phyloP scores from a whole-genome alignment of 495 filamentous ascomycete species.

The Mytilinidion resinicola region DNA sequence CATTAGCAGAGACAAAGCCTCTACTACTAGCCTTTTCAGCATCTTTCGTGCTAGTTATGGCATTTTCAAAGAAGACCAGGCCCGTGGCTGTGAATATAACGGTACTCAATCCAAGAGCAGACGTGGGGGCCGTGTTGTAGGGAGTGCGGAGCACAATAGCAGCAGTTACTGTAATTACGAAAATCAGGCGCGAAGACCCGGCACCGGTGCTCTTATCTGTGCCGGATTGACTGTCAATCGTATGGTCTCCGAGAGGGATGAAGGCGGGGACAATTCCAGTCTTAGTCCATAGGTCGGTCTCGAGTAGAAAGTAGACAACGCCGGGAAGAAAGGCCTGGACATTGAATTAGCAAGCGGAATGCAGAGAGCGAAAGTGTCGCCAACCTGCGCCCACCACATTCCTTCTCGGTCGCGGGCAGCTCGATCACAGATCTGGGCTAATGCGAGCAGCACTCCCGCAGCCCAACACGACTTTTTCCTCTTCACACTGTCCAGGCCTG shows the following conservation, averaged over 20 bases:
- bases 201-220: constrained; percentile 1
- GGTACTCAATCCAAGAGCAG: constrained; percentile 20
- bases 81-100: constrained; percentile 17
- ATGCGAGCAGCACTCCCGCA: constrained; percentile 31
- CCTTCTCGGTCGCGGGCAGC: constrained; percentile 29
- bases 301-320: constrained; percentile 16
- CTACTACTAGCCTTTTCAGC: constrained; percentile 5
- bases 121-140: constrained; percentile 16
- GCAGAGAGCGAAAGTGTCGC: not conserved
- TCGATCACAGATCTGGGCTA: constrained; percentile 31
- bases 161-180: constrained; percentile 14
- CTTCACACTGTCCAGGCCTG: constrained; percentile 4
- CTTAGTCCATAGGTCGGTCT: constrained; percentile 14
- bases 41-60: constrained; percentile 15
- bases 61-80: constrained; percentile 23
- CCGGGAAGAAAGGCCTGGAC: constrained; percentile 15
- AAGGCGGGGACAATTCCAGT: constrained; percentile 1
- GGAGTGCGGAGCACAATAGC: constrained; percentile 13
- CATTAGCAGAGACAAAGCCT: constrained; percentile 28
- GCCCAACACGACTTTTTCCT: constrained; percentile 23
- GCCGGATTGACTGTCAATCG: not conserved
- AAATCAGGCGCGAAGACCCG: constrained; percentile 14
- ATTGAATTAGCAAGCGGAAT: not conserved
- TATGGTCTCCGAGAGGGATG: constrained; percentile 1
- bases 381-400: constrained; percentile 34